Evolutionary conservation across 176 grass and related monocot genomes (phyloP), one percentile per base, ranked within the genome.

Genomic region (Lolium multiflorum): DNA sequence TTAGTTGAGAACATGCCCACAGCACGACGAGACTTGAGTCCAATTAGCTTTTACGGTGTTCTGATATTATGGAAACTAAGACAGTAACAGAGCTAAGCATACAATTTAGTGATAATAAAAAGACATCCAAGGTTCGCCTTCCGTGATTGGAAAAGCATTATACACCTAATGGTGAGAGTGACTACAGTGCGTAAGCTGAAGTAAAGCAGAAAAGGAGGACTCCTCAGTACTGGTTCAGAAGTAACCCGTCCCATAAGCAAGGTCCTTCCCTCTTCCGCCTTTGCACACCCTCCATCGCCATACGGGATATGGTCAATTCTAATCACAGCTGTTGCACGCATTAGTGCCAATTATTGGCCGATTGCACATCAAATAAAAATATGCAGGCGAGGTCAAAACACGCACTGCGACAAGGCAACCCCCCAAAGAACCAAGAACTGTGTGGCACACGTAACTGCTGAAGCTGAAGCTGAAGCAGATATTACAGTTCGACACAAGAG

Each of bases 201-300:
- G 85, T 81, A 85, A 91, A 81, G 77, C 25, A 57, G 77, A 78
- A 84, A 91, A 85, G 77, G 62, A 85, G 82, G 90, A 56, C 24
- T 78, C 77, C 59, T 76, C 77, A 28, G 69, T 70, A 71, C 77
- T 81, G 20, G 16, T 63, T 9, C 69, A 25, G 44, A 77, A 88
- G 82, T 85, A 81, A 78, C 72, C 62, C 71, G 64, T 35, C 50
- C n/a, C 54, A 26, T 69, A 88, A 88, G 82, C 79, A 71, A 88
- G 55, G 62, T 18, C 60, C 28, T 77, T 18, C 70, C 17, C 17
- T 50, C 50, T 14, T 60, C 26, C 9, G 35, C 43, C n/a, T 77
- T 72, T 85, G 26, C 44, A 51, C 58, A 79, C 38, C 66, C 8
- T 57, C 50, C 31, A 84, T 66, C 6, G 0, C 16, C 39, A 21